phyloP scores from a whole-genome alignment of 306 rosid genomes.

The Castanea crenata region DNA sequence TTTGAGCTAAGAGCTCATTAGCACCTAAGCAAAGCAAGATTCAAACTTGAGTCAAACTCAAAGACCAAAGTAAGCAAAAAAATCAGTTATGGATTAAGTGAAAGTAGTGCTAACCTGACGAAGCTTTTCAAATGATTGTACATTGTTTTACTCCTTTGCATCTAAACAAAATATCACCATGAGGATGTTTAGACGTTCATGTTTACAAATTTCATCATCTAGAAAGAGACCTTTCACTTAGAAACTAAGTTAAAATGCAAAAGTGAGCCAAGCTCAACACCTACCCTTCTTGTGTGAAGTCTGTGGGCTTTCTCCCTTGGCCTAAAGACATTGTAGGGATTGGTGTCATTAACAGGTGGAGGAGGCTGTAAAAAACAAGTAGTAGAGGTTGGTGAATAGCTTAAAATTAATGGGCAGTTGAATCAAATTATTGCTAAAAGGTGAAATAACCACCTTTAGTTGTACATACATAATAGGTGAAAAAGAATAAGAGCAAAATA shows the following conservation, averaged over 20 bases:
- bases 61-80: background rate
- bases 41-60: background rate
- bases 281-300: slow-evolving; percentile 96
- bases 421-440: slow-evolving; percentile 2
- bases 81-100: background rate
- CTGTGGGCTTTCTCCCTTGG: slow-evolving; percentile 99
- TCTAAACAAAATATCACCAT: slow-evolving; percentile 43
- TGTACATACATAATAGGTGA: too few species aligned
- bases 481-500: too few species aligned
- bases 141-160: slow-evolving; percentile 97
- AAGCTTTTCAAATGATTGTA: slow-evolving; percentile 98
- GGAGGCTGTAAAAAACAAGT: slow-evolving; percentile 70
- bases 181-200: background rate
- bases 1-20: too few species aligned
- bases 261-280: slow-evolving; percentile 28
- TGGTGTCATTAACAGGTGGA: slow-evolving; percentile 96
- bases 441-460: too few species aligned
- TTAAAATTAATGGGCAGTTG: background rate
- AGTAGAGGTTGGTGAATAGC: slow-evolving; percentile 35
- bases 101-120: slow-evolving; percentile 66
- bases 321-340: slow-evolving; percentile 96
- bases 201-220: background rate
- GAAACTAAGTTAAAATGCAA: slow-evolving; percentile 22
- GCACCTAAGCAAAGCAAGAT: background rate
- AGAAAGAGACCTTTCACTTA: slow-evolving; percentile 26